phyloP scores from a whole-genome alignment of 1,284 basidiomycete genomes.

The Trametes versicolor region DNA sequence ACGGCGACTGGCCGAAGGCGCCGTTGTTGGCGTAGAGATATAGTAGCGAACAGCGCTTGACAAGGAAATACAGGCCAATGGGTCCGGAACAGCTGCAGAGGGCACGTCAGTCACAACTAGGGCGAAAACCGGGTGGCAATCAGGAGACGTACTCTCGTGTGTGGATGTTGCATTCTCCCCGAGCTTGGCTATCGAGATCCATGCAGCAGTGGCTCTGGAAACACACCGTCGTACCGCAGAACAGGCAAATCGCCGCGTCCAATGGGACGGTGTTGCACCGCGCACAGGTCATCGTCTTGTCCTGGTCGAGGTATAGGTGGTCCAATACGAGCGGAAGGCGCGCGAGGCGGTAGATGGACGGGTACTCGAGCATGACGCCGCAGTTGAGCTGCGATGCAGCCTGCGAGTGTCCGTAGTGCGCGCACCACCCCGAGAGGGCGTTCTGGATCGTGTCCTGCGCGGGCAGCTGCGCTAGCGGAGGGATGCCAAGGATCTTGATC shows the following conservation, averaged over 20 bases:
- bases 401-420: slow-evolving; percentile 81
- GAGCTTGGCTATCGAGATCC: slow-evolving; percentile 70
- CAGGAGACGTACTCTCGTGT: slow-evolving; percentile 81
- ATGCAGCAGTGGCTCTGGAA: slow-evolving; percentile 94
- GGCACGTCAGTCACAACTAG: slow-evolving; percentile 5
- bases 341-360: slow-evolving; percentile 87
- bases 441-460: slow-evolving; percentile 86
- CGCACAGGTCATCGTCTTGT: slow-evolving; percentile 76
- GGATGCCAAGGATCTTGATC: slow-evolving; percentile 80
- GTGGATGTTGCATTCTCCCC: slow-evolving; percentile 96
- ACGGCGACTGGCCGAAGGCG: slow-evolving; percentile 89
- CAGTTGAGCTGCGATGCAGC: slow-evolving; percentile 78
- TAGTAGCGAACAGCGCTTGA: slow-evolving; percentile 93
- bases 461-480: slow-evolving; percentile 79
- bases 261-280: slow-evolving; percentile 84
- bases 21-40: slow-evolving; percentile 93
- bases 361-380: slow-evolving; percentile 84
- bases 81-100: slow-evolving; percentile 85
- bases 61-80: slow-evolving; percentile 90
- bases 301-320: slow-evolving; percentile 79
- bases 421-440: slow-evolving; percentile 84
- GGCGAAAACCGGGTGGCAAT: background rate
- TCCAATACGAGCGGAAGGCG: slow-evolving; percentile 87
- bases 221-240: slow-evolving; percentile 92
- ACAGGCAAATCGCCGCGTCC: slow-evolving; percentile 91